Base-by-base conservation (phyloP, 2,329 filamentous ascomycete species). In the Clarireedia hainanense region DNA sequence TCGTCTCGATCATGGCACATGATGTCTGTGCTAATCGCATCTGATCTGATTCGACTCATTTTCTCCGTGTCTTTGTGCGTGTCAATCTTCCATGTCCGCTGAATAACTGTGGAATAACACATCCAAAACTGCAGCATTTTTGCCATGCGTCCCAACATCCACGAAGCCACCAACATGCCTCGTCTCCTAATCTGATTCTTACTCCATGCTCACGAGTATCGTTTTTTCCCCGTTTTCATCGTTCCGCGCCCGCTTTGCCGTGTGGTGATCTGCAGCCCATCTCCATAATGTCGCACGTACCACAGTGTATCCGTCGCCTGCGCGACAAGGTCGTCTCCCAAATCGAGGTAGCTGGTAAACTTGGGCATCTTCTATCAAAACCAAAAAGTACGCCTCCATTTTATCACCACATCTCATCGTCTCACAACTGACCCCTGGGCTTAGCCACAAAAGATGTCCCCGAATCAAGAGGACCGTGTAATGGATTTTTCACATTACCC, bases 281-380 rank as follows among this genome's bases (percentile, higher is more conserved):
- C 46, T 43, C 47, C 40, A 52, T 37, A 27, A 52, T 52, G 50
- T 43, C 50, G 50, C 42, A 52, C 50, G 50, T 37, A 37, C 50
- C 42, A 37, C 42, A 47, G 37, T 15, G 15, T 37, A 47, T 47
- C 34, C 42, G 37, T 9, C 30, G 42, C 17, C 50, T 52, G 26
- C 50, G 30, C 27, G 40, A 52, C 50, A 47, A 52, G 27, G 27
- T 26, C 50, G 26, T 24, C 20, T 7, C 15, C 50, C 46, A 52
- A 39, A 15, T 43, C 12, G 42, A n/a, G 42, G 42, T 37, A 52
- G 34, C 46, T 26, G 37, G 47, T 12, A 52, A 12, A 34, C 34
- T 52, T 37, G 30, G 47, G 20, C 3, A 27, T 37, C 30, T 52
- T 37, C 42, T 52, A 20, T 47, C 50, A 15, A 52, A 52, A n/a